These are phyloP conservation scores for Kwoniella sp. DNA, from an alignment of 768 basidiomycete genomes.

Conservation along the genomic window DNA sequence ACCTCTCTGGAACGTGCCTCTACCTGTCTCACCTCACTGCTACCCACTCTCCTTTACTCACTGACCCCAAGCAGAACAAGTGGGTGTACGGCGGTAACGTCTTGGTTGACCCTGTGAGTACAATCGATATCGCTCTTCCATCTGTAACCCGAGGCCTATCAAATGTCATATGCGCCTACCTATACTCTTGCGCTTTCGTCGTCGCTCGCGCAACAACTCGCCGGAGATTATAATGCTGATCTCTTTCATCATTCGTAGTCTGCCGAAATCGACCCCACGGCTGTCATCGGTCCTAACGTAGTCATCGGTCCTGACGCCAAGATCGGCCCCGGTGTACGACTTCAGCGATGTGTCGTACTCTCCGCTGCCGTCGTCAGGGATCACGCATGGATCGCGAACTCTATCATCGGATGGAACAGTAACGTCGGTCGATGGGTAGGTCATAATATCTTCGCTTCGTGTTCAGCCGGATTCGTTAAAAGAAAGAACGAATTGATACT, in stretches of 20 bases:
- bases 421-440: conserved; percentile 57
- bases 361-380: conserved; percentile 59
- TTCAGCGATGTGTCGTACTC: conserved; percentile 60
- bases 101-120: conserved; percentile 58
- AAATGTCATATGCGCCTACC: background rate
- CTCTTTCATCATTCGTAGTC: conserved; percentile 25
- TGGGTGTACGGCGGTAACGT: conserved; percentile 60
- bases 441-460: too few relatives aligned
- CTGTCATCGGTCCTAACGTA: conserved; percentile 60
- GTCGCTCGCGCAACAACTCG: too few relatives aligned
- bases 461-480: too few relatives aligned
- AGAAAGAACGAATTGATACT: too few relatives aligned
- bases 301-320: conserved; percentile 59
- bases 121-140: too few relatives aligned
- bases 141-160: too few relatives aligned
- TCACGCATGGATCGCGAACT: conserved; percentile 59
- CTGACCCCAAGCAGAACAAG: conserved; percentile 57
- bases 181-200: background rate
- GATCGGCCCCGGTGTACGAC: conserved; percentile 59
- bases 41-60: conserved; percentile 54
- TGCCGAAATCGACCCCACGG: conserved; percentile 56
- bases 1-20: conserved; percentile 58
- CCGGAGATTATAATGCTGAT: background rate
- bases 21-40: conserved; percentile 59
- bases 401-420: conserved; percentile 59